These are phyloP conservation scores for Penicillium expansum DNA, from an alignment of 2,329 filamentous ascomycete genomes.

Conservation along the genomic window DNA sequence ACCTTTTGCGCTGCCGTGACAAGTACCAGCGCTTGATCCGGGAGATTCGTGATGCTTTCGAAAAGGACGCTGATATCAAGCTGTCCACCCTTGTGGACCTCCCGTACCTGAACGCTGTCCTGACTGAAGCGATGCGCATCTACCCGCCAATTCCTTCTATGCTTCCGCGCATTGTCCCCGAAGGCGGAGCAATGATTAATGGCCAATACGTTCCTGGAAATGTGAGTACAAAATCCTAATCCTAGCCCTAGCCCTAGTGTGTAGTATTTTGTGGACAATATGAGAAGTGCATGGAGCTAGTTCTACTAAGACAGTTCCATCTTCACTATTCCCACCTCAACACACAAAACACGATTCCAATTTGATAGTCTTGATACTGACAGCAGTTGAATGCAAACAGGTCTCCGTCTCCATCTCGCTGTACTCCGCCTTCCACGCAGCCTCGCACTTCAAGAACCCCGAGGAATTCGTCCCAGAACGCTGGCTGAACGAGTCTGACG, in stretches of 20 bases:
- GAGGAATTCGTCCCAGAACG: constrained; percentile 31
- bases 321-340: neutral
- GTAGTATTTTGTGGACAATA: neutral
- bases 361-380: neutral
- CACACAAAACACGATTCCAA: neutral
- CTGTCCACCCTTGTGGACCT: constrained; percentile 16
- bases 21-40: constrained; percentile 19
- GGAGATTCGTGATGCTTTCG: constrained; percentile 29
- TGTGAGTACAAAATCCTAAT: constrained; percentile 11
- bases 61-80: constrained; percentile 18
- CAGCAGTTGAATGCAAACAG: neutral
- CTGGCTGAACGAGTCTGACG: constrained; percentile 24
- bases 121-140: constrained; percentile 28
- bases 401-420: constrained; percentile 17
- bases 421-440: constrained; percentile 11
- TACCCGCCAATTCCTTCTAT: constrained; percentile 32
- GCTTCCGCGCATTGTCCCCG: constrained; percentile 30
- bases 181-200: constrained; percentile 29
- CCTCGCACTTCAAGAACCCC: constrained; percentile 19
- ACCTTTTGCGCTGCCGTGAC: constrained; percentile 22
- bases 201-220: constrained; percentile 26
- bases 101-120: constrained; percentile 27
- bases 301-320: neutral
- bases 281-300: neutral
- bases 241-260: neutral